These are phyloP conservation scores for Canavalia ensiformis DNA, from an alignment of 306 rosid species.

Conservation along the genomic window DNA sequence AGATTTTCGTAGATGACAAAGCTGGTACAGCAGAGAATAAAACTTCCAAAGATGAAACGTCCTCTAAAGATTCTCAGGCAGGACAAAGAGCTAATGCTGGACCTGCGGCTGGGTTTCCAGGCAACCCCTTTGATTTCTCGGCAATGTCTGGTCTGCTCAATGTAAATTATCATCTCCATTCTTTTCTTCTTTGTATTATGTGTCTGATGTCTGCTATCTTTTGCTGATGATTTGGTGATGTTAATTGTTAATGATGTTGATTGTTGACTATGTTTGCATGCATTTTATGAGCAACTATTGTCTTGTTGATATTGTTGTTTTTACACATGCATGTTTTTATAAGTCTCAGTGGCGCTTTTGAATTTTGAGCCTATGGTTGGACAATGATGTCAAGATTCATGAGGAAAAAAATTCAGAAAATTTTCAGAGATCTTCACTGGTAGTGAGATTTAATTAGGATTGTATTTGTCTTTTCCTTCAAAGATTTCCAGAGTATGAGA, in stretches of 20 bases:
- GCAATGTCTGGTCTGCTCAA: slow-evolving; percentile 93
- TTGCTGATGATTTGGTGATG: slow-evolving; percentile 3
- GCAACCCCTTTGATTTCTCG: slow-evolving; percentile 94
- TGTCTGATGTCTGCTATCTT: slow-evolving; percentile 1
- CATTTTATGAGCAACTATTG: background rate
- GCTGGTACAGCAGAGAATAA: slow-evolving; percentile 65
- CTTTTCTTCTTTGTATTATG: slow-evolving; percentile 11
- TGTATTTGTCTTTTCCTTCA: slow-evolving; percentile 24
- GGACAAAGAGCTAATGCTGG: slow-evolving; percentile 60
- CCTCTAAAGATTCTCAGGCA: slow-evolving; percentile 61
- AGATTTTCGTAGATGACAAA: slow-evolving; percentile 65
- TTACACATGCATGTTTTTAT: slow-evolving; percentile 12
- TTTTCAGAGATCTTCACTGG: slow-evolving; percentile 17
- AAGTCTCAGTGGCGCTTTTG: background rate
- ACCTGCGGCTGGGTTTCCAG: slow-evolving; percentile 65
- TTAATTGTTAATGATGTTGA: slow-evolving; percentile 39
- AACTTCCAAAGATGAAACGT: slow-evolving; percentile 60
- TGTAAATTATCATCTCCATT: slow-evolving; percentile 56
- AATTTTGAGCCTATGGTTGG: slow-evolving; percentile 41
- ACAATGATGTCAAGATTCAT: slow-evolving; percentile 11
- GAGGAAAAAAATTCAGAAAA: background rate
- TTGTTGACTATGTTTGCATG: slow-evolving; percentile 32
- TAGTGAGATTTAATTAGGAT: slow-evolving; percentile 5
- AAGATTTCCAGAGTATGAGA: slow-evolving; percentile 12
- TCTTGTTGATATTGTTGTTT: slow-evolving; percentile 33